Evolutionary conservation across 768 basidiomycete genomes (phyloP).

Genomic region (Boletus sensibilis): DNA sequence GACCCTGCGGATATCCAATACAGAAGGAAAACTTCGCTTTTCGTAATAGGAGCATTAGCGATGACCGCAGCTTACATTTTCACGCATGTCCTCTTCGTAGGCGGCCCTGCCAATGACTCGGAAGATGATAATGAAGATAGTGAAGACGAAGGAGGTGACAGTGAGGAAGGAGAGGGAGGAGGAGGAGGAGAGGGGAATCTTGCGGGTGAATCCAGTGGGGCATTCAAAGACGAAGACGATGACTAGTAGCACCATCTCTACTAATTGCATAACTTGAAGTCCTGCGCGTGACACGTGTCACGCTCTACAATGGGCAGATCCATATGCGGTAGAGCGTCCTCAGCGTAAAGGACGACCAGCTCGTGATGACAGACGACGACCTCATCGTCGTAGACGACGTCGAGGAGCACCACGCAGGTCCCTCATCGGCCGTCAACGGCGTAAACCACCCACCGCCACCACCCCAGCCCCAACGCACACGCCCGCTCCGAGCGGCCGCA

Average conservation of each 20-base stretch:
- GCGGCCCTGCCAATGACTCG: neutral
- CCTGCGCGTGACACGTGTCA: slow-evolving; percentile 18
- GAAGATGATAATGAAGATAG: neutral
- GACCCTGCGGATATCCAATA: slow-evolving; percentile 47
- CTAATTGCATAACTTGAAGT: neutral
- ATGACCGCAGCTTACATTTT: slow-evolving; percentile 41
- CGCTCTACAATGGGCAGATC: neutral
- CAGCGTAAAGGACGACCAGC: neutral
- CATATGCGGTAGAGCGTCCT: neutral
- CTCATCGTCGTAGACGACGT: slow-evolving; percentile 62
- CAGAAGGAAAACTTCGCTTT: slow-evolving; percentile 52
- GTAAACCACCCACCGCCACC: slow-evolving; percentile 15
- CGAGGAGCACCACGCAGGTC: slow-evolving; percentile 40
- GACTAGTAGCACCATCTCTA: neutral
- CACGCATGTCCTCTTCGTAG: neutral
- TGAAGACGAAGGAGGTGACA: slow-evolving; percentile 1
- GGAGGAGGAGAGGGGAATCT: slow-evolving; percentile 15
- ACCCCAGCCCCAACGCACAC: slow-evolving; percentile 26
- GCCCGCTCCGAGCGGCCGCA: slow-evolving; percentile 33
- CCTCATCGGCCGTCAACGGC: slow-evolving; percentile 36
- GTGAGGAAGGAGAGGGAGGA: slow-evolving; percentile 14
- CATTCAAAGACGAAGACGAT: slow-evolving; percentile 17
- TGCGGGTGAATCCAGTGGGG: neutral
- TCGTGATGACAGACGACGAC: slow-evolving; percentile 52
- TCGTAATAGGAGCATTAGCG: slow-evolving; percentile 46